These are phyloP conservation scores for Flaveria sonorensis DNA, from an alignment of 129 eudicot genomes.

Conservation along the genomic window DNA sequence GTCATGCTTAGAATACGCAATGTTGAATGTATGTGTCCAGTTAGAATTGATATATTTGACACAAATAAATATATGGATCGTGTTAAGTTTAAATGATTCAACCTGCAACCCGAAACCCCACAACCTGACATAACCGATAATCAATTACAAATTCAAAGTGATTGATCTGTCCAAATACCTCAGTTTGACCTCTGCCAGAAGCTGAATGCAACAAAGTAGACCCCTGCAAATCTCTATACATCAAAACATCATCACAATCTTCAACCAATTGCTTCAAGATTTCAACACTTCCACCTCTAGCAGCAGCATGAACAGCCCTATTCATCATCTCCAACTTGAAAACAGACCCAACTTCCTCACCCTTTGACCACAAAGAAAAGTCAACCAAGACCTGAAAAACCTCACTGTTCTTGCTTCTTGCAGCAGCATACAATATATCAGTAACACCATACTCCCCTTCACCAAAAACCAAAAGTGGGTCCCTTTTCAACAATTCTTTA, in stretches of 20 bases:
- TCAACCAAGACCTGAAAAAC: slow-evolving; percentile 70
- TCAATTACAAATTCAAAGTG: background rate
- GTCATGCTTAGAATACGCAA: too few relatives aligned
- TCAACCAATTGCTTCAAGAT: slow-evolving; percentile 60
- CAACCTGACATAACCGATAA: too few relatives aligned
- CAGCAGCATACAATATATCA: slow-evolving; percentile 86
- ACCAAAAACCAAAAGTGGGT: slow-evolving; percentile 69
- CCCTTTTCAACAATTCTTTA: slow-evolving; percentile 53
- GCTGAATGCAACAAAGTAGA: slow-evolving; percentile 83
- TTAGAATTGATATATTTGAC: too few relatives aligned
- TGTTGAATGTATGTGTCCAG: too few relatives aligned
- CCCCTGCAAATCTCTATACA: slow-evolving; percentile 73
- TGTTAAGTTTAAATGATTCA: too few relatives aligned
- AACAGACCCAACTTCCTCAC: slow-evolving; percentile 39
- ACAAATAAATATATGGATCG: too few relatives aligned
- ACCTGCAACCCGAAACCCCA: too few relatives aligned
- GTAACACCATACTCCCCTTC: slow-evolving; percentile 91
- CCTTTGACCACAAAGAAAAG: slow-evolving; percentile 41
- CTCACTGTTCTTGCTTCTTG: slow-evolving; percentile 72
- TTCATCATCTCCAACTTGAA: slow-evolving; percentile 63
- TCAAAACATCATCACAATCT: slow-evolving; percentile 66
- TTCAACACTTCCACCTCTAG: slow-evolving; percentile 87
- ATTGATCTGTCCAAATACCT: slow-evolving; percentile 43
- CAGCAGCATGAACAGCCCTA: slow-evolving; percentile 83
- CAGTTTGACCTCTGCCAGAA: slow-evolving; percentile 75